Percentiles rank a stretch among this genome's conserved stretches.
phyloP scores from a whole-genome alignment of 1,284 basidiomycete genomes.

The Ceratobasidium sp. region DNA sequence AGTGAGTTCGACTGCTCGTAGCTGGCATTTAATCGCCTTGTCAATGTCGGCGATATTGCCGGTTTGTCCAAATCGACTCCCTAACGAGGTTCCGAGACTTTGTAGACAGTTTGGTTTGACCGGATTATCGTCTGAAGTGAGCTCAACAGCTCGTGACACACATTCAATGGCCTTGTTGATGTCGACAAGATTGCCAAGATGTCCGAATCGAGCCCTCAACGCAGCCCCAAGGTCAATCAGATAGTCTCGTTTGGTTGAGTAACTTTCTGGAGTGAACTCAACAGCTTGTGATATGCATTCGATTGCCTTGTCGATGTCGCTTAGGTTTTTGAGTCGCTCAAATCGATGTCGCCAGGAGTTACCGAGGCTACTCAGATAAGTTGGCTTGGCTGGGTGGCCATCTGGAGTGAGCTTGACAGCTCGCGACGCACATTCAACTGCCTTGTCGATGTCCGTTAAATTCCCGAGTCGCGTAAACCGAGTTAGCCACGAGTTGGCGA shows the following conservation, averaged over 20 bases:
- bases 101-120: not conserved
- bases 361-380: not conserved
- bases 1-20: conserved; percentile 6
- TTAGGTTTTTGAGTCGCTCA: not conserved
- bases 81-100: conserved; percentile 12
- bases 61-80: conserved; percentile 4
- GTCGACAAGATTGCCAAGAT: not conserved
- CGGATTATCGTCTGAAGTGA: conserved; percentile 22
- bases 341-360: not conserved
- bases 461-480: conserved; percentile 5
- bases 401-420: conserved; percentile 11
- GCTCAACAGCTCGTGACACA: not conserved
- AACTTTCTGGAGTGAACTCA: not conserved
- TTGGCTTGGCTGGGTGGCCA: conserved; percentile 7
- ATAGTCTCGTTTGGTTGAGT: not conserved
- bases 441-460: conserved; percentile 5
- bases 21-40: conserved; percentile 21
- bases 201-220: not conserved
- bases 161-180: conserved; percentile 9
- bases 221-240: conserved; percentile 2
- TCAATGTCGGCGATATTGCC: conserved; percentile 14
- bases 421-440: not conserved
- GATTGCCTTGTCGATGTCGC: not conserved
- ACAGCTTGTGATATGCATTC: too few relatives aligned
- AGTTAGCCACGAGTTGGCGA: not conserved